phyloP scores from a whole-genome alignment of 768 basidiomycete species.

The Mycena polygramma region DNA sequence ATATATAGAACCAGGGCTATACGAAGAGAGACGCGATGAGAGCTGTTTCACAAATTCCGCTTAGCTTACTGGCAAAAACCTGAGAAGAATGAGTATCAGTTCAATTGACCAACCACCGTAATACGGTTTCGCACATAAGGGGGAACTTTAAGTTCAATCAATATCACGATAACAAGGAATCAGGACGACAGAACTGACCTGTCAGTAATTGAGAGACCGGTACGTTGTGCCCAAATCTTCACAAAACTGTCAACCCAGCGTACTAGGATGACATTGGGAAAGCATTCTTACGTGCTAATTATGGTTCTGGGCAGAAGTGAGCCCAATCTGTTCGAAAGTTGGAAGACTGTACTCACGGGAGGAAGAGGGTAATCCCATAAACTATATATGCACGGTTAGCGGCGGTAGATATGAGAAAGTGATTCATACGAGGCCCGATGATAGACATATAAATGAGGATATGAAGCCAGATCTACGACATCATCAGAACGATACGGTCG shows the following conservation, averaged over 20 bases:
- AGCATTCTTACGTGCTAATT: constrained; percentile 60
- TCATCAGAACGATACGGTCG: not conserved
- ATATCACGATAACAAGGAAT: too few relatives aligned
- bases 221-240: constrained; percentile 70
- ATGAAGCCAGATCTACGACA: constrained; percentile 61
- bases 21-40: not conserved
- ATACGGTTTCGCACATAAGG: constrained; percentile 55
- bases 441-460: constrained; percentile 73
- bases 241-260: not conserved
- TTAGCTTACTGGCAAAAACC: constrained; percentile 67
- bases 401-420: not conserved
- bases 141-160: constrained; percentile 54
- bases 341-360: constrained; percentile 63
- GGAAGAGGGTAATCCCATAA: constrained; percentile 58
- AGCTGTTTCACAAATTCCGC: not conserved
- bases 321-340: not conserved
- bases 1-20: constrained; percentile 64
- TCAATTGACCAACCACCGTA: too few relatives aligned
- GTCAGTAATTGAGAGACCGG: constrained; percentile 75
- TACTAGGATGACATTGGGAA: not conserved
- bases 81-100: not conserved
- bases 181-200: too few relatives aligned
- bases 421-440: constrained; percentile 66
- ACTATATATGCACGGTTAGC: constrained; percentile 16
- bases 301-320: constrained; percentile 60